phyloP scores from a whole-genome alignment of 2,329 filamentous ascomycete species.

The Claviceps sp. region DNA sequence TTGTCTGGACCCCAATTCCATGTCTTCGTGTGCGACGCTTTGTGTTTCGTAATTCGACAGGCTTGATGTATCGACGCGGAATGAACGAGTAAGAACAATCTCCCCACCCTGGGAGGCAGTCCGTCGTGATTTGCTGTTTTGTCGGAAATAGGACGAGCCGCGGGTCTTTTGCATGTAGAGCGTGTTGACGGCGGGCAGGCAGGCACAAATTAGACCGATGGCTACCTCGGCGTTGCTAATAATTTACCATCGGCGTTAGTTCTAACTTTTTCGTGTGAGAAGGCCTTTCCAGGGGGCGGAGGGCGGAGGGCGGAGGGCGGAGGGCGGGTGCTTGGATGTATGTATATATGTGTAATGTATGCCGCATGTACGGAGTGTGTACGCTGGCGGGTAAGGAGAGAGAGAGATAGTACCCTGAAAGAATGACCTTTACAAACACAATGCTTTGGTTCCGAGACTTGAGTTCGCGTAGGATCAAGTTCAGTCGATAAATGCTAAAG shows the following conservation, averaged over 20 bases:
- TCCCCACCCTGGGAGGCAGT: constrained; percentile 9
- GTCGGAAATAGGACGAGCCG: constrained; percentile 12
- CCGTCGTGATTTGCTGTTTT: constrained; percentile 7
- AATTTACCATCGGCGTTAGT: not conserved
- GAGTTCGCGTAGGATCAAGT: constrained; percentile 13
- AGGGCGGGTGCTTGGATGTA: too few relatives aligned
- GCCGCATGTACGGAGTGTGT: too few relatives aligned
- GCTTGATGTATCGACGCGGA: constrained; percentile 13
- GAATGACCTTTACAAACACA: constrained; percentile 14
- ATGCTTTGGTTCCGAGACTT: constrained; percentile 14
- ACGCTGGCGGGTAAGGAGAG: not conserved
- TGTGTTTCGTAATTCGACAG: constrained; percentile 7
- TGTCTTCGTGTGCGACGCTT: constrained; percentile 12
- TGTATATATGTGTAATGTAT: too few relatives aligned
- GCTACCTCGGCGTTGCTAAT: constrained; percentile 17
- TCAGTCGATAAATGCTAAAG: constrained; percentile 17
- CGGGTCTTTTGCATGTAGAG: constrained; percentile 9
- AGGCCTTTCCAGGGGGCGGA: not conserved
- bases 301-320: too few relatives aligned
- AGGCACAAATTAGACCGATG: constrained; percentile 19
- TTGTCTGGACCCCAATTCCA: constrained; percentile 8
- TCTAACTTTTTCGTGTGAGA: too few relatives aligned
- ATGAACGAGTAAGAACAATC: constrained; percentile 18
- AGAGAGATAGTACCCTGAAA: constrained; percentile 10
- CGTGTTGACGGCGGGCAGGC: constrained; percentile 16